Percentiles rank a stretch among this genome's conserved stretches.
These are phyloP conservation scores for Zygoascus sp. DNA, from an alignment of 1,139 yeast species.

Conservation along the genomic window DNA sequence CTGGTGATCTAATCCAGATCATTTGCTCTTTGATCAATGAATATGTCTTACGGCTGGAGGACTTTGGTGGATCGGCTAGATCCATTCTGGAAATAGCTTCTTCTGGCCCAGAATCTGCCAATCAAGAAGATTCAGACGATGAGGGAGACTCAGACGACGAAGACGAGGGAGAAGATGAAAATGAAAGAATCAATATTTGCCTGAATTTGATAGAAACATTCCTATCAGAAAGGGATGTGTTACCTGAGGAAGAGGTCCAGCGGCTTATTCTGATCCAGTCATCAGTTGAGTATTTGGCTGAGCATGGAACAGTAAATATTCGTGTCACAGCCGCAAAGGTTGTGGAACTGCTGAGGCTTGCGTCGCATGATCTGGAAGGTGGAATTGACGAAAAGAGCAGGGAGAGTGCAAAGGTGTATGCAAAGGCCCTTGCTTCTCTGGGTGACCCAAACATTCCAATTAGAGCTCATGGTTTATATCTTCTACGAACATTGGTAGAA, in stretches of 20 bases:
- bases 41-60: conserved; percentile 22
- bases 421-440: conserved; percentile 58
- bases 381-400: conserved; percentile 10
- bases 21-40: conserved; percentile 46
- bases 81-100: conserved; percentile 2
- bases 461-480: conserved; percentile 76
- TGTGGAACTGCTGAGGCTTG: conserved; percentile 17
- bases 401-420: conserved; percentile 27
- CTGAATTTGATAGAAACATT: conserved; percentile 30
- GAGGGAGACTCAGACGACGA: conserved; percentile 29
- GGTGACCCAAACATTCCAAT: conserved; percentile 80
- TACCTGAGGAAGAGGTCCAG: conserved; percentile 1
- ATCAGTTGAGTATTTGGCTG: conserved; percentile 7
- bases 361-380: conserved; percentile 6
- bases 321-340: conserved; percentile 16
- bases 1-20: conserved; percentile 54
- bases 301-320: conserved; percentile 21
- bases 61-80: conserved; percentile 3
- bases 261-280: conserved; percentile 11
- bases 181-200: conserved; percentile 30
- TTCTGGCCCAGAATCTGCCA: not conserved
- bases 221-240: conserved; percentile 24
- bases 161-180: conserved; percentile 29
- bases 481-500: conserved; percentile 56
- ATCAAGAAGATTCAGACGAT: conserved; percentile 24